These are phyloP conservation scores for Macrolepiota dolichaula DNA, from an alignment of 768 basidiomycete species.

Conservation along the genomic window DNA sequence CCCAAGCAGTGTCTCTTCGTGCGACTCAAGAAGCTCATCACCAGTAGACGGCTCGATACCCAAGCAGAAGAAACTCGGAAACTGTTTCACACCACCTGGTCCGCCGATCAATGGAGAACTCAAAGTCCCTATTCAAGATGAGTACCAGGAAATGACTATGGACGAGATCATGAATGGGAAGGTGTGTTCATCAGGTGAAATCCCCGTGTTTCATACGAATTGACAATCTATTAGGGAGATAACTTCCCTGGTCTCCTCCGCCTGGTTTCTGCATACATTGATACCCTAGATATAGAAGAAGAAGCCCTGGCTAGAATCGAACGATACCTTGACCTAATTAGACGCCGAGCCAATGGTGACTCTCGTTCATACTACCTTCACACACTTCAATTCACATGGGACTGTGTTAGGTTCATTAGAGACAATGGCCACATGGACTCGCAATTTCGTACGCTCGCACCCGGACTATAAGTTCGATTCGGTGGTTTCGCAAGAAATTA, in stretches of 20 bases:
- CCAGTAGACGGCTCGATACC: conserved; percentile 32
- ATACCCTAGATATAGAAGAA: conserved; percentile 75
- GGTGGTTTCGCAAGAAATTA: conserved; percentile 87
- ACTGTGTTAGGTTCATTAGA: conserved; percentile 58
- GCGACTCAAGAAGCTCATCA: conserved; percentile 35
- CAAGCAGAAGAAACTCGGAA: conserved; percentile 67
- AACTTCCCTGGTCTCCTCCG: conserved; percentile 79
- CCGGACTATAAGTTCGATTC: conserved; percentile 92
- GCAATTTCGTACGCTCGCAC: conserved; percentile 87
- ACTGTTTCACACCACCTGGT: conserved; percentile 69
- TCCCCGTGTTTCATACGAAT: not conserved
- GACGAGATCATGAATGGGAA: conserved; percentile 95
- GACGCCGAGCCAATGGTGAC: conserved; percentile 76
- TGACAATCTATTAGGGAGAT: conserved; percentile 38
- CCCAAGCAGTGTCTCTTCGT: conserved; percentile 43
- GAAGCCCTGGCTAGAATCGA: conserved; percentile 59
- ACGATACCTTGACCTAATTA: conserved; percentile 78
- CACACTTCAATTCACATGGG: not conserved
- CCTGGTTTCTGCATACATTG: conserved; percentile 80
- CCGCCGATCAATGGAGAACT: conserved; percentile 30
- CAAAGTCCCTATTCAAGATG: conserved; percentile 56
- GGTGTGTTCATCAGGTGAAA: conserved; percentile 33
- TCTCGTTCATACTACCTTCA: not conserved
- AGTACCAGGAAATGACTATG: conserved; percentile 91
- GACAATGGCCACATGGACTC: conserved; percentile 92